These are phyloP conservation scores for Fimicolochytrium jonesii DNA, from an alignment of 192 early-diverging fungal genomes.

Conservation along the genomic window DNA sequence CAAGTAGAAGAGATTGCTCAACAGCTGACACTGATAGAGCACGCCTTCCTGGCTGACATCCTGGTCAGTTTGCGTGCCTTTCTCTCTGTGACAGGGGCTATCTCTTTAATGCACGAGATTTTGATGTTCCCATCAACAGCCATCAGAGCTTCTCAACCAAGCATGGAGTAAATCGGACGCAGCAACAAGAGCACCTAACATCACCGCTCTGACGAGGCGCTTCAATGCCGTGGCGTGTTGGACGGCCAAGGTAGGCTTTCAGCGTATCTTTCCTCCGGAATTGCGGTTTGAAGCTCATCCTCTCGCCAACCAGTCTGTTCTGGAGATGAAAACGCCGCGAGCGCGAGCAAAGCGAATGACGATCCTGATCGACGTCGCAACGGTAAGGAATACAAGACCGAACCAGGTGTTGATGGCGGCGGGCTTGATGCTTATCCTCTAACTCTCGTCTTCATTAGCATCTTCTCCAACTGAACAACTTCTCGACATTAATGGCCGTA, in stretches of 20 bases:
- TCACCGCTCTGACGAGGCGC: slow-evolving; percentile 27
- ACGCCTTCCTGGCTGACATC: slow-evolving; percentile 22
- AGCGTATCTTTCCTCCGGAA: too few species aligned
- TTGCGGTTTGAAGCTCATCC: neutral
- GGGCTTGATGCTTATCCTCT: too few species aligned
- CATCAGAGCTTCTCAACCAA: slow-evolving; percentile 36
- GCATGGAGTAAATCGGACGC: slow-evolving; percentile 32
- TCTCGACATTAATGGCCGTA: slow-evolving; percentile 39
- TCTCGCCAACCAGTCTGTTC: slow-evolving; percentile 5
- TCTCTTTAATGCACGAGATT: too few species aligned
- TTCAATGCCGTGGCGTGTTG: slow-evolving; percentile 42
- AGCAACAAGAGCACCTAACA: slow-evolving; percentile 22
- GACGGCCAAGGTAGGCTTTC: slow-evolving; percentile 24
- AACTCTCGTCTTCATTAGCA: slow-evolving; percentile 13
- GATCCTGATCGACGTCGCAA: slow-evolving; percentile 33
- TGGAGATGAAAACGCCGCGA: slow-evolving; percentile 30
- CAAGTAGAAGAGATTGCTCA: slow-evolving; percentile 32
- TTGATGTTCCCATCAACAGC: slow-evolving; percentile 14
- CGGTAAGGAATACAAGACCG: too few species aligned
- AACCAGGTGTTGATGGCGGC: too few species aligned
- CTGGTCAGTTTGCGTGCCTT: slow-evolving; percentile 10
- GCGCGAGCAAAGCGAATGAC: slow-evolving; percentile 29
- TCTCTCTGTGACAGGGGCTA: too few species aligned
- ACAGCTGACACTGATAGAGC: slow-evolving; percentile 37
- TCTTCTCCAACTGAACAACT: slow-evolving; percentile 36